These are phyloP conservation scores for Silene conica DNA, from an alignment of 148 eudicot genomes.

Conservation along the genomic window DNA sequence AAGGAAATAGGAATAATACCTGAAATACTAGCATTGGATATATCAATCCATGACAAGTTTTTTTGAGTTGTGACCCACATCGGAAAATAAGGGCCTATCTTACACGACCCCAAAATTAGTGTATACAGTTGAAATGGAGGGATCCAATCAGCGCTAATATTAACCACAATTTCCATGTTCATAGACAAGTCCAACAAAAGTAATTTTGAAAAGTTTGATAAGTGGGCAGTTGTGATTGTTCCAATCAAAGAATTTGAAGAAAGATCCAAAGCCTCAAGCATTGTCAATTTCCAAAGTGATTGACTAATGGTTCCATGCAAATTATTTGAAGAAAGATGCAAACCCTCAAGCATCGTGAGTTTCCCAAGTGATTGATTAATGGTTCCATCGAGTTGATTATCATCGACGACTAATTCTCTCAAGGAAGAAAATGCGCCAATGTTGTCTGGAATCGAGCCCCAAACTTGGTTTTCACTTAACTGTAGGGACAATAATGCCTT, in stretches of 20 bases:
- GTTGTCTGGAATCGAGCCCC: conserved; percentile 29
- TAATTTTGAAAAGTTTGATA: conserved; percentile 26
- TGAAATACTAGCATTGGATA: conserved; percentile 15
- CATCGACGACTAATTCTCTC: background rate
- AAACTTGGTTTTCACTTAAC: conserved; percentile 7
- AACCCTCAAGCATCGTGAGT: conserved; percentile 23
- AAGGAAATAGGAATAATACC: conserved; percentile 11
- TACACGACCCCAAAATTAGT: conserved; percentile 4
- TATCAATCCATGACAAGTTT: background rate
- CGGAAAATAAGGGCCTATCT: conserved; percentile 25
- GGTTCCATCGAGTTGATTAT: conserved; percentile 24
- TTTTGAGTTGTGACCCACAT: conserved; percentile 22
- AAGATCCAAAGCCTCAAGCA: conserved; percentile 6
- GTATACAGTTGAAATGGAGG: conserved; percentile 12
- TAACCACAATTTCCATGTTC: conserved; percentile 17
- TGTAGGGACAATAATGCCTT: conserved; percentile 6
- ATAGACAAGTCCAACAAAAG: conserved; percentile 11
- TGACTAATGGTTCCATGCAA: no score
- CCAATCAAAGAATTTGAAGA: conserved; percentile 29
- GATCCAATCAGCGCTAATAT: conserved; percentile 21
- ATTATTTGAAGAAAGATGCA: no score
- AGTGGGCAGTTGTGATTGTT: conserved; percentile 11
- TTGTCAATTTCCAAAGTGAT: no score
- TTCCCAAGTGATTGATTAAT: conserved; percentile 5
- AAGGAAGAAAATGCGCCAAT: conserved; percentile 19